phyloP scores from a whole-genome alignment of 2,329 filamentous ascomycete genomes.

The Anthostomella pinea region DNA sequence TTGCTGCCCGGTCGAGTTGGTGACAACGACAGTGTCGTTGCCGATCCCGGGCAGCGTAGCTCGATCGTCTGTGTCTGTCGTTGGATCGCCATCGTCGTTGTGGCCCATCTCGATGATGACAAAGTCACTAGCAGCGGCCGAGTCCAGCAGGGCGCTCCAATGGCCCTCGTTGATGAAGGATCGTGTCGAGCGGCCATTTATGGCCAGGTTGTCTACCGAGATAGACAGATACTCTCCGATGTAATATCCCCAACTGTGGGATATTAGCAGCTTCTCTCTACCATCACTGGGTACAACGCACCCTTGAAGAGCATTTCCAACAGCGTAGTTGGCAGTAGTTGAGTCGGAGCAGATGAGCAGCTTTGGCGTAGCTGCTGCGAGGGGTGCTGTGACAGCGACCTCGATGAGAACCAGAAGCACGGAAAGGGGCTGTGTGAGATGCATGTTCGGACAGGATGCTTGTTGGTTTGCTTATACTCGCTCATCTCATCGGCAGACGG shows the following conservation, averaged over 20 bases:
- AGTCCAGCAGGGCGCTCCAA: conserved; percentile 15
- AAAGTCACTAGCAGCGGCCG: conserved; percentile 16
- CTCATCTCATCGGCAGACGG: no score
- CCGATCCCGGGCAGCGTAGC: conserved; percentile 23
- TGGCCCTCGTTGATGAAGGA: conserved; percentile 22
- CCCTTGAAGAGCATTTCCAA: background rate
- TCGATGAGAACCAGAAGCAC: no score
- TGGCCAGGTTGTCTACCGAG: conserved; percentile 15
- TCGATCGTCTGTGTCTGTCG: conserved; percentile 19
- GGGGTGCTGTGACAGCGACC: background rate
- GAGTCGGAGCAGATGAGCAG: conserved; percentile 5
- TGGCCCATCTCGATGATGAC: conserved; percentile 28
- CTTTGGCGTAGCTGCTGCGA: background rate
- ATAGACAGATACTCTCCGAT: conserved; percentile 8
- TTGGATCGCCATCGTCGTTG: conserved; percentile 25
- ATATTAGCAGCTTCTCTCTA: background rate
- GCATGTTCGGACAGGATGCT: no score
- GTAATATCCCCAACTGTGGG: conserved; percentile 16
- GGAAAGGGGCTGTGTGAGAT: no score
- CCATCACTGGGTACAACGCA: no score
- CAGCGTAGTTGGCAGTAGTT: conserved; percentile 3
- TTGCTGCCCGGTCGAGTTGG: conserved; percentile 11
- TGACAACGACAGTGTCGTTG: conserved; percentile 19
- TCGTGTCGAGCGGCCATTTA: conserved; percentile 14
- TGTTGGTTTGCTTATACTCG: no score